Evolutionary conservation across 768 basidiomycete species (phyloP), one percentile per base, ranked within the genome.

Genomic region (Boletus rubescentipes): DNA sequence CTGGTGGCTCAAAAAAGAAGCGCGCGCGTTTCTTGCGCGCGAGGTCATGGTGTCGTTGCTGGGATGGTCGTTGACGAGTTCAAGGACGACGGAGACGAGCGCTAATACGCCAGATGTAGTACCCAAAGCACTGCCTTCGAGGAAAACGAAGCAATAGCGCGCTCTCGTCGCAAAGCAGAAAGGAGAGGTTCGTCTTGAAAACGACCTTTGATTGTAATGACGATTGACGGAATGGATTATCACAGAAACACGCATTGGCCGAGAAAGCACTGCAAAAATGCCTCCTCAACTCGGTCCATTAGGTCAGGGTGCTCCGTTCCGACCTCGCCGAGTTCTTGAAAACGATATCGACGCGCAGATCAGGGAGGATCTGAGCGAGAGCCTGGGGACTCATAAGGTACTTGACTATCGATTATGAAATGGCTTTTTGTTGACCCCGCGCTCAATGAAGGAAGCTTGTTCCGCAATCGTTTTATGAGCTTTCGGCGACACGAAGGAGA

Each of bases 311-410:
- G 0, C 57, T 93, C 0, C 79, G 84, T 20, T 75, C 77, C 44
- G 59, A 67, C 4, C 59, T 75, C n/a, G 65, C 73, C 78, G 77
- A 36, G 87, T 95, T 0, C 83, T 82, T 1, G 83, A 81, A 60
- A 79, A 75, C 14, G 75, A 78, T 32, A 79, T 94, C 5, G 89
- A 87, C 40, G 93, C 97, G 15, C 94, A 97, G 71, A 78, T 96
- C 0, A 91, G 91, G 2, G 94, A 96, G 58, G 92, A 97, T 65
- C 70, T 97, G 45, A 88, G 81, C 51, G 94, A 97, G 72, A 93
- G 78, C 63, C 72, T 96, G 62, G 76, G 94, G 52, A 85, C 77
- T 37, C 72, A 97, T 63, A 93, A 93, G 85, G 93, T 91, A 49
- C 39, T 79, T 72, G 18, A 32, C 18, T 29, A 11, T 41, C 11